phyloP scores from a whole-genome alignment of 2,329 filamentous ascomycete species.

The Trichoderma sp. region DNA sequence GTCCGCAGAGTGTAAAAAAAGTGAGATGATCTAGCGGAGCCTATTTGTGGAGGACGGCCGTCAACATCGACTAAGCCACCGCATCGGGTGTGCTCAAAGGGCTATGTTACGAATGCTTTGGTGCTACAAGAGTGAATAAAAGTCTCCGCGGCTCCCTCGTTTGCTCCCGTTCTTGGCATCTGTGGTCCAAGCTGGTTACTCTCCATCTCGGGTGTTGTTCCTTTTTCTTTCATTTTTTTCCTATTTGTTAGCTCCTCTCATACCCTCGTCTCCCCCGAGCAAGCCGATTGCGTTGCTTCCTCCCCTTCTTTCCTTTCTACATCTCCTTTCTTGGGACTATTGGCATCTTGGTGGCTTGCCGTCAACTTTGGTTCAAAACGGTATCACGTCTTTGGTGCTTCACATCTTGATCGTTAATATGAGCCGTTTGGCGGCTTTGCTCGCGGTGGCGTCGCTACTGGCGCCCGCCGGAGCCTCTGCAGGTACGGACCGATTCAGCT shows the following conservation, averaged over 20 bases:
- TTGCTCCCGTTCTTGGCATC: background rate
- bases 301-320: background rate
- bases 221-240: background rate
- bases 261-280: background rate
- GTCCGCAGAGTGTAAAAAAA: conserved; percentile 13
- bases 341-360: too few species aligned
- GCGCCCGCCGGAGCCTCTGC: conserved; percentile 24
- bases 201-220: background rate
- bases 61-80: conserved; percentile 25
- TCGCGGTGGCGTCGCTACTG: conserved; percentile 26
- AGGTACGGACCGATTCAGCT: conserved; percentile 24
- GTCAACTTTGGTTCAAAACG: background rate
- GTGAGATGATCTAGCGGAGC: conserved; percentile 23
- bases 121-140: conserved; percentile 13
- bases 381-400: background rate
- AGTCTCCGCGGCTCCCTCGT: conserved; percentile 12
- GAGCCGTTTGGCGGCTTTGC: conserved; percentile 26
- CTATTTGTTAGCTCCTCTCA: background rate
- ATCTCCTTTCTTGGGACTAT: background rate
- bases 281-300: background rate
- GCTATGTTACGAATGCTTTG: conserved; percentile 13
- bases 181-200: conserved; percentile 18
- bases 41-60: conserved; percentile 12
- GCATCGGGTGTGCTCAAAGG: conserved; percentile 11
- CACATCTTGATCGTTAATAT: background rate